Evolutionary conservation across 768 basidiomycete genomes (phyloP).

Genomic region (Lenzites betulinus): DNA sequence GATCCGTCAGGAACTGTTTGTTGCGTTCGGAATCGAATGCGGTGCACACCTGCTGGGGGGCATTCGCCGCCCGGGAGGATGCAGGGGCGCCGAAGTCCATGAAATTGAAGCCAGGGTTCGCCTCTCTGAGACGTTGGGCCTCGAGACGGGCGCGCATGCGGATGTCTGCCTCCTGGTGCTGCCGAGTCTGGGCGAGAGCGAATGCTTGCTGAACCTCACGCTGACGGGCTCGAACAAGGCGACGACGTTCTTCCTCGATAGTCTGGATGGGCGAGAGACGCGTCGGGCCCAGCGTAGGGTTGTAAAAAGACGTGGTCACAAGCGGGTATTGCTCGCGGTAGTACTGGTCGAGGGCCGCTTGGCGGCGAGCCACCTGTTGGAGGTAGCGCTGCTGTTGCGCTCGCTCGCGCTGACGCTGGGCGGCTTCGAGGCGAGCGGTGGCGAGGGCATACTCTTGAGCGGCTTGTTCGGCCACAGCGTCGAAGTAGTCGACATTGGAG

Average conservation of each 20-base stretch:
- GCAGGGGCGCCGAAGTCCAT: neutral
- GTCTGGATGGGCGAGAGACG: neutral
- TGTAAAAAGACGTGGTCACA: neutral
- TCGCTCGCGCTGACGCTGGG: constrained; percentile 16
- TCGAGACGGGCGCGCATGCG: neutral
- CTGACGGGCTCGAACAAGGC: constrained; percentile 6
- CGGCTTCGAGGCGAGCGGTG: constrained; percentile 23
- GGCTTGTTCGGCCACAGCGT: constrained; percentile 16
- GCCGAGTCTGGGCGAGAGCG: neutral
- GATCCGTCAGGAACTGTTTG: neutral
- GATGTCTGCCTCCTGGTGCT: constrained; percentile 7
- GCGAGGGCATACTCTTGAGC: constrained; percentile 24
- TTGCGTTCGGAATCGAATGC: neutral
- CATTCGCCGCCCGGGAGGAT: neutral
- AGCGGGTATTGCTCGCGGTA: constrained; percentile 14
- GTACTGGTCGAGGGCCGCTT: constrained; percentile 15
- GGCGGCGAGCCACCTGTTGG: constrained; percentile 9
- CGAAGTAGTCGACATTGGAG: constrained; percentile 11
- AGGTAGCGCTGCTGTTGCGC: constrained; percentile 1
- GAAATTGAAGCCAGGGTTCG: neutral
- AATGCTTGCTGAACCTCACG: constrained; percentile 8
- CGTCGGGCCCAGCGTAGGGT: neutral
- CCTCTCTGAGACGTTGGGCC: neutral
- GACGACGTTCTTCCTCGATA: constrained; percentile 14
- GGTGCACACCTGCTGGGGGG: constrained; percentile 1